Evolutionary conservation across 2,329 filamentous ascomycete species (phyloP), one percentile per base, ranked within the genome.

Genomic region (Lasiodiplodia sp.): DNA sequence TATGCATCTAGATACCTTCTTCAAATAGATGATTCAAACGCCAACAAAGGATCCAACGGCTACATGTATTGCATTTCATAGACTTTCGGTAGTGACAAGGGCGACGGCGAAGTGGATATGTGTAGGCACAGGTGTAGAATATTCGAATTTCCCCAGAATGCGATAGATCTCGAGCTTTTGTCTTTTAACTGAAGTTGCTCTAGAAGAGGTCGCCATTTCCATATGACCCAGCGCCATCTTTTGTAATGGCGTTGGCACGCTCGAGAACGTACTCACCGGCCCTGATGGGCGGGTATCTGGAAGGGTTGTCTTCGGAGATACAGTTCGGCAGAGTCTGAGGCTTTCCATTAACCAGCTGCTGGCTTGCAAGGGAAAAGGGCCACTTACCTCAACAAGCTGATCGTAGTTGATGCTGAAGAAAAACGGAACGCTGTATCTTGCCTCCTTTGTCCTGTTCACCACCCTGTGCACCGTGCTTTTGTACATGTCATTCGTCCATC

Each of bases 401-500:
- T 82, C 80, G 67, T 82, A 81, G 65, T 82, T 81, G 23, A 81
- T 76, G 25, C 76, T 75, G 66, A 84, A 85, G 74, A 85, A 85
- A 63, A 85, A 84, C 0, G 83, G 80, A 31, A 84, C 80, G 55
- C 80, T 83, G 66, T 84, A 78, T 12, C 83, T 75, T 68, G 83
- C 81, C 21, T 75, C 73, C 0, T 73, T 77, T 8, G 72, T 72
- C 28, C 74, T 70, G 62, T 85, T 86, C 40, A 83, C 78, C 1
- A 82, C 84, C 2, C 83, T 75, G 70, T 86, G 85, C n/a, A 86
- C 79, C 0, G 83, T 85, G 55, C 81, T 84, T 66, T 83, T 79
- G 67, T 84, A 86, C 56, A 75, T 68, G 21, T 83, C 84, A 67
- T 87, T 87, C 0, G 84, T 85, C 76, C 83, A 84, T 18, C 84